Evolutionary conservation across 2,329 filamentous ascomycete genomes (phyloP), one percentile per base, ranked within the genome.

Genomic region (Malbranchea cinnamomea): DNA sequence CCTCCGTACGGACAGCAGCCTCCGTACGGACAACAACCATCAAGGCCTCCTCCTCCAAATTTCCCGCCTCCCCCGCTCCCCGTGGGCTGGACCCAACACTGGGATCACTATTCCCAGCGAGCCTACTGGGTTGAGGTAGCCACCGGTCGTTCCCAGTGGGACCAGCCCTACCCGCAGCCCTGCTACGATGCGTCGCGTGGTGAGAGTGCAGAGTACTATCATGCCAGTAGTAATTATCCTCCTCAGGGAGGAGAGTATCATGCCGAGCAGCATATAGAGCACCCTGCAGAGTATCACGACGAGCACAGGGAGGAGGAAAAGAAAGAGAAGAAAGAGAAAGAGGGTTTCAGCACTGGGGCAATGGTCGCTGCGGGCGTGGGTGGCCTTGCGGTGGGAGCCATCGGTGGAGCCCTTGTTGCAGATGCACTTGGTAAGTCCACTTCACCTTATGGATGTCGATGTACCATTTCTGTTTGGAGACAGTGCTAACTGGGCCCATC

Each of bases 121-220:
- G 56, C 53, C 44, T 65, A 57, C 48, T 63, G 59, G 36, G 45
- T 62, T 32, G 59, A 65, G 41, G 57, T 62, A 40, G 53, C 59
- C 13, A 63, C 59, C 8, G 62, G 61, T 12, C 54, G 57, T 34
- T 56, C 54, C 2, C 58, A 63, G 37, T 65, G 60, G 61, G 59
- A 65, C 13, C 49, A 50, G 23, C 60, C 61, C 4, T 41, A 10
- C 12, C 45, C 60, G 28, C 74, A 74, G 40, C 79, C 74, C 74
- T 54, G 59, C 16, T 59, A 71, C 14, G 67, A 75, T 49, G 74
- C 79, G 40, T 63, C 68, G 34, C 60, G 32, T 7, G 32, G 32
- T 14, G 67, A 74, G 45, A 67, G 69, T 32, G 77, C 69, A 57
- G 78, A 69, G 54, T 80, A 74, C 44, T 28, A 32, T 12, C 16